Conservation (phyloP, 1,139 yeast species). For the Scheffersomyces cryptocercus region DNA sequence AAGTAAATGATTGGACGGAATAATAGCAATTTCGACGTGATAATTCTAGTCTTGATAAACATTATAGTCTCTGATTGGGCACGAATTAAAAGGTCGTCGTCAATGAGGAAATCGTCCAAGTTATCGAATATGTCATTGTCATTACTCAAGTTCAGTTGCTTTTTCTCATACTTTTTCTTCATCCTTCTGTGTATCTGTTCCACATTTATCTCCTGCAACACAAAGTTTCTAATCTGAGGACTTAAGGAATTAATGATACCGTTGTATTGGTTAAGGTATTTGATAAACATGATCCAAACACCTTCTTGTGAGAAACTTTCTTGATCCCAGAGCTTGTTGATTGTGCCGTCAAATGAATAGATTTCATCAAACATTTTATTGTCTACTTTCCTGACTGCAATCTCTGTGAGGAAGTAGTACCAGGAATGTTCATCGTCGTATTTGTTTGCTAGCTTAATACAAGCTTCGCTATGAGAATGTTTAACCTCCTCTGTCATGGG, state of each 20-base stretch:
- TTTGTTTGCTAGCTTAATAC: conserved; percentile 28
- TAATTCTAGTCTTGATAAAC: conserved; percentile 41
- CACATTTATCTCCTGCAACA: conserved; percentile 34
- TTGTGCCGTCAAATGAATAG: conserved; percentile 20
- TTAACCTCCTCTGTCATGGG: conserved; percentile 17
- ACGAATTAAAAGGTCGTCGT: conserved; percentile 34
- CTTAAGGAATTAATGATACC: conserved; percentile 40
- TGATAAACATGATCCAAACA: conserved; percentile 34
- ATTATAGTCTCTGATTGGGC: conserved; percentile 43
- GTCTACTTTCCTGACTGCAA: conserved; percentile 50
- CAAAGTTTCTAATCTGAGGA: conserved; percentile 35
- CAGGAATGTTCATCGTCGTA: conserved; percentile 44
- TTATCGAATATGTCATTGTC: conserved; percentile 19
- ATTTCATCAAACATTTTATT: conserved; percentile 45
- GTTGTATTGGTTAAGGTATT: conserved; percentile 41
- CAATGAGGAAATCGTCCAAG: conserved; percentile 36
- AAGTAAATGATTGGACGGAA: conserved; percentile 40
- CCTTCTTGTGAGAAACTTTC: conserved; percentile 21
- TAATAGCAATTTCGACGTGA: conserved; percentile 33
- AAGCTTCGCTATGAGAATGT: conserved; percentile 26
- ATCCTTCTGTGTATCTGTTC: conserved; percentile 35
- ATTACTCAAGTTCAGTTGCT: conserved; percentile 7
- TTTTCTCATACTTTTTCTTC: conserved; percentile 24
- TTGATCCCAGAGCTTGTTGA: conserved; percentile 28
- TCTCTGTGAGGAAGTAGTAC: conserved; percentile 50